Evolutionary conservation across 208 protist genomes (phyloP), one percentile per base, ranked within the genome.

Genomic region (Angomonas ambiguus): DNA sequence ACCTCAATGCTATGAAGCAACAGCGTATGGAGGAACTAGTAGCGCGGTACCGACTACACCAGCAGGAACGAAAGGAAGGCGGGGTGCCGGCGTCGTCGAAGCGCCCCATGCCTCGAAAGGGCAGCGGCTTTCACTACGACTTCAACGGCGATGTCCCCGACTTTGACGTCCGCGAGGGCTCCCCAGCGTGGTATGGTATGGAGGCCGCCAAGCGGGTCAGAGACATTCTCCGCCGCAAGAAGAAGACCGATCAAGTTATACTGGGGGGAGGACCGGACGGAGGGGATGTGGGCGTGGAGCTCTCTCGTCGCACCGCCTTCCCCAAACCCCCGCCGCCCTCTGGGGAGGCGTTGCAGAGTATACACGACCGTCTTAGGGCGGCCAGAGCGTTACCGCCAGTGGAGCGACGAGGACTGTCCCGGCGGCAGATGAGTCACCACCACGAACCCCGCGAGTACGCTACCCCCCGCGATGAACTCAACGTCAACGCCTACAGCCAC

Each of bases 111-210:
- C 3, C 30, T 13, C 18, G 13, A 31, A 45, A 62, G 1, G 31
- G 8, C 32, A 30, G 62, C 27, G 27, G 55, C 16, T 49, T 62
- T 13, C 58, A 72, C 1, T 35, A 33, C 11, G 48, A 63, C 48
- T 69, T 71, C 41, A 45, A 45, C 16, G 62, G 68, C 11, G 77
- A 78, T 10, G 72, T 79, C 13, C 71, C 79, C 31, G 76, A 76
- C 64, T 85, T 90, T 58, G 72, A 71, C 13, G 78, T 90, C n/a
- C 85, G 84, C 60, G 68, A 69, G 20, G 82, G 79, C 2, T 76
- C 51, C 8, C 62, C 83, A 18, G 78, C 68, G 27, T 85, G 79
- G 83, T 90, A 90, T 65, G 83, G 83, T 45, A 90, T 90, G 80
- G 77, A 85, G 65, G 80, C 83, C 6, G 72, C 80, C 38, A 80